phyloP scores from a whole-genome alignment of 495 filamentous ascomycete genomes.

The Xylaria bambusicola region DNA sequence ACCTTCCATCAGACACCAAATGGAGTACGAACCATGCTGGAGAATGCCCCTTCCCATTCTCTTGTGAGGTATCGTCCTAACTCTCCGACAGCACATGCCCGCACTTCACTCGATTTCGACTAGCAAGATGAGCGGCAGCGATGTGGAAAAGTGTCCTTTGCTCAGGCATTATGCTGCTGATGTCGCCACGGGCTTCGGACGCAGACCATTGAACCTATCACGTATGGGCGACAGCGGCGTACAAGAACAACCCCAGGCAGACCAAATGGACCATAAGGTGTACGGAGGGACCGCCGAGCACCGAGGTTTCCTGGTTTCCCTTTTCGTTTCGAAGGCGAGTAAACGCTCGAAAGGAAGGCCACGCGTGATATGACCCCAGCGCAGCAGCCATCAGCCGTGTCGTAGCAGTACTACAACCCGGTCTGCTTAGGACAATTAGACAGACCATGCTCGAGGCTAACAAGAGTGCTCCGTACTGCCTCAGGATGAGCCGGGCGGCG shows the following conservation, averaged over 20 bases:
- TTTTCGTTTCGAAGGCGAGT: conserved; percentile 13
- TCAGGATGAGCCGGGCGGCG: conserved; percentile 39
- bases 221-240: neutral
- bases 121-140: too few species aligned
- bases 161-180: too few species aligned
- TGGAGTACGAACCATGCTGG: too few species aligned
- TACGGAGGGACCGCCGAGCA: conserved; percentile 3
- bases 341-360: conserved; percentile 40
- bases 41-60: too few species aligned
- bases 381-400: conserved; percentile 26
- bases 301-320: neutral
- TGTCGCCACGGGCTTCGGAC: neutral
- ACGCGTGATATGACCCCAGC: conserved; percentile 43
- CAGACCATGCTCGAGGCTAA: conserved; percentile 37
- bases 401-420: conserved; percentile 24
- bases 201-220: neutral
- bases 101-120: too few species aligned
- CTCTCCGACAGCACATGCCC: too few species aligned
- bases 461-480: conserved; percentile 42
- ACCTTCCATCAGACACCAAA: too few species aligned
- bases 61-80: too few species aligned
- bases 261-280: conserved; percentile 13
- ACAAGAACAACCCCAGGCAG: conserved; percentile 10
- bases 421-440: conserved; percentile 27
- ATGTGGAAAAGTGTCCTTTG: too few species aligned